Evolutionary conservation across 2,329 filamentous ascomycete genomes (phyloP).

Genomic region (Fusarium clavum): DNA sequence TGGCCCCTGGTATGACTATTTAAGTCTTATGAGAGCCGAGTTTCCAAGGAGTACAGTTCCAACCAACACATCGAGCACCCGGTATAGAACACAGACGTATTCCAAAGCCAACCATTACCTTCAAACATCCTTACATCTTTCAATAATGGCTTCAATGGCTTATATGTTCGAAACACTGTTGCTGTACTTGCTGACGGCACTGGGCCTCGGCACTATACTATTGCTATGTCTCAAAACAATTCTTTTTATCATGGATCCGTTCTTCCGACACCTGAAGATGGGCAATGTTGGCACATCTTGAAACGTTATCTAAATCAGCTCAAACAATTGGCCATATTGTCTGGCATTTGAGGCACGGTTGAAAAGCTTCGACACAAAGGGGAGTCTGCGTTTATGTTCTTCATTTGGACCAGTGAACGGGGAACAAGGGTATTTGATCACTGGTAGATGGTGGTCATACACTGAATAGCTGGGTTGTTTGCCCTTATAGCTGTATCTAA

Average conservation of each 20-base stretch:
- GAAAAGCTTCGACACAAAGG: too few relatives aligned
- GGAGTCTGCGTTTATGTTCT: background rate
- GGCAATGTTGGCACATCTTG: background rate
- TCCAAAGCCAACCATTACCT: background rate
- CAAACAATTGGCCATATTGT: too few relatives aligned
- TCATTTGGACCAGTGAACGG: background rate
- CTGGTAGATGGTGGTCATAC: background rate
- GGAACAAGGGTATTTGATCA: background rate
- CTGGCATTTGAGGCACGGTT: too few relatives aligned
- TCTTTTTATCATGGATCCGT: background rate
- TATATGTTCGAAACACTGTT: background rate
- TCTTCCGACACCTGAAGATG: background rate
- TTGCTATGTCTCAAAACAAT: background rate
- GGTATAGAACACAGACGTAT: too few relatives aligned
- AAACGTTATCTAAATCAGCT: rapidly evolving
- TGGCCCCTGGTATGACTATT: too few relatives aligned
- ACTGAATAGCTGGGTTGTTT: background rate
- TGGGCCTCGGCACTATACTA: background rate
- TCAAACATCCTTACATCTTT: rapidly evolving
- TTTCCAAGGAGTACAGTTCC: too few relatives aligned
- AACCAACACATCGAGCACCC: too few relatives aligned
- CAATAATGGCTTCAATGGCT: background rate
- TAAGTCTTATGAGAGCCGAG: too few relatives aligned
- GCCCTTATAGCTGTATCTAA: rapidly evolving
- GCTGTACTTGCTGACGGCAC: background rate